Evolutionary conservation across 139 green algal genomes (phyloP).

Genomic region (Edaphochlamys debaryana): DNA sequence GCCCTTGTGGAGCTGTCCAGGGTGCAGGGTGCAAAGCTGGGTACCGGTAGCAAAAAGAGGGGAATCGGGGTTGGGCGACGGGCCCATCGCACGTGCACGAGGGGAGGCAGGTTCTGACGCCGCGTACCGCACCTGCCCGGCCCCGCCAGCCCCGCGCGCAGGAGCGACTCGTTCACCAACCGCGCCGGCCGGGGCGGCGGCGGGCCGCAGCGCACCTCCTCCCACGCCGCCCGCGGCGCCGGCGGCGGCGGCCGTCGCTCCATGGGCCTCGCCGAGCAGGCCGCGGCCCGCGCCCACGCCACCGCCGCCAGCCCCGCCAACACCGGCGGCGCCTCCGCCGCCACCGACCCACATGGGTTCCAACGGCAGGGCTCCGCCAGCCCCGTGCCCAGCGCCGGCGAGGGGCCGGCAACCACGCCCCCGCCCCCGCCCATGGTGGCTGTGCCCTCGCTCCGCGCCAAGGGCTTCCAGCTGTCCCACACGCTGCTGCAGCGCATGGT

Average conservation of each 20-base stretch:
- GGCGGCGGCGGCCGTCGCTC: not conserved
- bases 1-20: no score
- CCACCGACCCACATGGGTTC: no score
- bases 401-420: no score
- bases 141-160: not conserved
- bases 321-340: not conserved
- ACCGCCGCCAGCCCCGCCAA: no score
- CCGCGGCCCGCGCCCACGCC: not conserved
- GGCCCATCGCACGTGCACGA: no score
- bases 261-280: not conserved
- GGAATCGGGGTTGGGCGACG: no score
- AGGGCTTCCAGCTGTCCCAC: constrained; percentile 34
- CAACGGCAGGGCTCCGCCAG: no score
- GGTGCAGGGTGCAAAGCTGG: no score
- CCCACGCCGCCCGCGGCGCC: not conserved
- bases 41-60: no score
- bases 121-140: no score
- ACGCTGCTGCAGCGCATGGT: constrained; percentile 42
- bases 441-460: constrained; percentile 32
- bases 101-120: no score
- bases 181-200: not conserved
- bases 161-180: constrained; percentile 16
- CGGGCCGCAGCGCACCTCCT: not conserved
- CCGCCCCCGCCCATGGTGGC: not conserved
- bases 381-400: not conserved